Percentiles rank a stretch among this genome's conserved stretches.
These are phyloP conservation scores for Triglochin maritima DNA, from an alignment of 106 monocot species.

Conservation along the genomic window DNA sequence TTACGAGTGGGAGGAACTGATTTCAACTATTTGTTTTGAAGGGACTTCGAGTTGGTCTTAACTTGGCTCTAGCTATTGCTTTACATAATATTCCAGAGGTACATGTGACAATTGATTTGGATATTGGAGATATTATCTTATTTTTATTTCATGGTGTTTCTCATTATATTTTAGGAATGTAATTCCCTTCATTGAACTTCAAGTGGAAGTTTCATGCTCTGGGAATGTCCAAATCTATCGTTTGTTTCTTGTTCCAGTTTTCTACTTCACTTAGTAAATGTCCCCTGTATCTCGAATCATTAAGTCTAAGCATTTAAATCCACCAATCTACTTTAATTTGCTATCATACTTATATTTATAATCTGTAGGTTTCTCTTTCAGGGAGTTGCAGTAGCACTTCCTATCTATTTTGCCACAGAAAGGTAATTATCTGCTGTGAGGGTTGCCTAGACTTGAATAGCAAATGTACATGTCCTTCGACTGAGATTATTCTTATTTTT, in stretches of 20 bases:
- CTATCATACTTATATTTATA: background rate
- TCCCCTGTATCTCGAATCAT: background rate
- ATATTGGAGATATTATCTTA: background rate
- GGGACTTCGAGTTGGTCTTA: conserved; percentile 95
- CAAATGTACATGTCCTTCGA: no score
- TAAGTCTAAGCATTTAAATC: background rate
- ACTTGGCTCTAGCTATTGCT: conserved; percentile 94
- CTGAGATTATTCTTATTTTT: no score
- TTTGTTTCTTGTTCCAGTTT: no score
- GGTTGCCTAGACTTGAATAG: no score
- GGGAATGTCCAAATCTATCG: no score
- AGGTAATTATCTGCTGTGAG: conserved; percentile 35
- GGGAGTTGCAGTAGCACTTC: conserved; percentile 99
- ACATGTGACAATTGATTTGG: conserved; percentile 5
- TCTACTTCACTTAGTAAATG: no score
- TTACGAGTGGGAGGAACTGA: background rate
- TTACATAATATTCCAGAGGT: conserved; percentile 99
- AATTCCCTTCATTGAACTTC: background rate
- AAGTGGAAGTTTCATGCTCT: no score
- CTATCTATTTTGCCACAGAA: conserved; percentile 93
- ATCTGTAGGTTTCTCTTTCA: conserved; percentile 25
- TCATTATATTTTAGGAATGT: background rate
- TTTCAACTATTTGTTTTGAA: conserved; percentile 1
- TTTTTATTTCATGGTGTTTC: background rate
- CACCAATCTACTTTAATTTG: background rate